Evolutionary conservation across 768 basidiomycete species (phyloP).

Genomic region (Glaciozyma martinii): DNA sequence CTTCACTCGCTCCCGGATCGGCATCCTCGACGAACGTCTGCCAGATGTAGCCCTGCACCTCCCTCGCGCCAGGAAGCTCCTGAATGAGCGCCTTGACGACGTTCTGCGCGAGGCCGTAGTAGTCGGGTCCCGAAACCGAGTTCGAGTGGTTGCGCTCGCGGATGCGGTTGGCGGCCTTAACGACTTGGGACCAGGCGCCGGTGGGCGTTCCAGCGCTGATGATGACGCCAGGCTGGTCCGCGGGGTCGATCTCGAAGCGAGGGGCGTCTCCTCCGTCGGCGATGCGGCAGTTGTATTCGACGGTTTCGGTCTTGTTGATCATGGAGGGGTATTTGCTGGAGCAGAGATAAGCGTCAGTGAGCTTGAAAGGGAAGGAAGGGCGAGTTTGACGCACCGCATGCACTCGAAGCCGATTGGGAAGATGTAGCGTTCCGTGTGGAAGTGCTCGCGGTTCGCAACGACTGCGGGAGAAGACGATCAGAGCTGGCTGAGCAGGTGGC

Average conservation of each 20-base stretch:
- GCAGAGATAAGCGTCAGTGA: background rate
- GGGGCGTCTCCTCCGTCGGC: constrained; percentile 70
- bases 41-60: constrained; percentile 72
- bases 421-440: constrained; percentile 79
- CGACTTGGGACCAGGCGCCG: constrained; percentile 75
- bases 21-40: constrained; percentile 70
- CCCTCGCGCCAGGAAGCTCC: constrained; percentile 63
- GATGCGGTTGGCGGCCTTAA: constrained; percentile 70
- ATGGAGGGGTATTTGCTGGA: constrained; percentile 69
- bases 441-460: constrained; percentile 52
- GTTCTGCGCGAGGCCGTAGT: constrained; percentile 77
- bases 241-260: constrained; percentile 72
- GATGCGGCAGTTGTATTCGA: constrained; percentile 72
- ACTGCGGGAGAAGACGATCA: background rate
- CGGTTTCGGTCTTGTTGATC: constrained; percentile 55
- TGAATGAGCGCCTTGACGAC: constrained; percentile 86
- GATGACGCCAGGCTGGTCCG: constrained; percentile 60
- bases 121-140: constrained; percentile 79
- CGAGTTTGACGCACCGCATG: constrained; percentile 49
- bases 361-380: background rate
- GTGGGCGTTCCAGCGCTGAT: constrained; percentile 80
- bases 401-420: constrained; percentile 82
- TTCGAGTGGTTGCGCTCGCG: constrained; percentile 75
- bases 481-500: constrained; percentile 44
- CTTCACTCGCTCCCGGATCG: background rate